A percentile compares a stretch with the other conserved stretches of the same genome.
Evolutionary conservation across 768 basidiomycete genomes (phyloP).

Genomic region (Leccinellum luteum): DNA sequence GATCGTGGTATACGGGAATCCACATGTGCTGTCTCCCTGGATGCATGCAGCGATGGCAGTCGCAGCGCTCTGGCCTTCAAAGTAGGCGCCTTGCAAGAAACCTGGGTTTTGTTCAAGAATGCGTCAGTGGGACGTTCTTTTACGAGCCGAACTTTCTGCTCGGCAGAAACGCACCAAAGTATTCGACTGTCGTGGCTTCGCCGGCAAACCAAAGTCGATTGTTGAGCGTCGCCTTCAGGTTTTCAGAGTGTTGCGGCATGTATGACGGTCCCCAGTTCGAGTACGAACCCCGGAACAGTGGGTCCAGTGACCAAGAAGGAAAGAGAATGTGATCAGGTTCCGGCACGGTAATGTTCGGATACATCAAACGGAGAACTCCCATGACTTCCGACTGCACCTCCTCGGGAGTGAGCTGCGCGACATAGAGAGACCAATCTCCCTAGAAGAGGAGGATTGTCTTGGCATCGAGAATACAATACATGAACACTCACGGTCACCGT

Average conservation of each 20-base stretch:
- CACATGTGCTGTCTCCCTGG: conserved; percentile 21
- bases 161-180: conserved; percentile 48
- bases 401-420: conserved; percentile 49
- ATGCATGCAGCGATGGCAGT: conserved; percentile 43
- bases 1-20: conserved; percentile 25
- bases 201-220: conserved; percentile 59
- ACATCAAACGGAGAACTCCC: conserved; percentile 58
- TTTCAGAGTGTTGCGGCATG: conserved; percentile 47
- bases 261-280: conserved; percentile 71
- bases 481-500: conserved; percentile 24
- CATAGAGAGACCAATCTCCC: conserved; percentile 61
- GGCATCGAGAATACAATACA: not conserved
- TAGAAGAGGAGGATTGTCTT: conserved; percentile 20
- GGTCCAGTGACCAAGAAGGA: conserved; percentile 52
- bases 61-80: conserved; percentile 48
- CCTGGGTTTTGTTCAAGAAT: too few relatives aligned
- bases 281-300: conserved; percentile 46
- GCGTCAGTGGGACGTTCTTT: not conserved
- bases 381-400: conserved; percentile 54
- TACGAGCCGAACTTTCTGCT: not conserved
- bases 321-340: conserved; percentile 56
- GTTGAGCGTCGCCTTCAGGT: conserved; percentile 53
- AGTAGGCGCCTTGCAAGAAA: conserved; percentile 58
- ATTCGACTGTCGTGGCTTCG: conserved; percentile 55
- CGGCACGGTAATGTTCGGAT: conserved; percentile 50